A percentile compares a stretch with the other conserved stretches of the same genome.
Conservation (phyloP, 2,329 filamentous ascomycete species). For the Gliomastix tumulicola region DNA sequence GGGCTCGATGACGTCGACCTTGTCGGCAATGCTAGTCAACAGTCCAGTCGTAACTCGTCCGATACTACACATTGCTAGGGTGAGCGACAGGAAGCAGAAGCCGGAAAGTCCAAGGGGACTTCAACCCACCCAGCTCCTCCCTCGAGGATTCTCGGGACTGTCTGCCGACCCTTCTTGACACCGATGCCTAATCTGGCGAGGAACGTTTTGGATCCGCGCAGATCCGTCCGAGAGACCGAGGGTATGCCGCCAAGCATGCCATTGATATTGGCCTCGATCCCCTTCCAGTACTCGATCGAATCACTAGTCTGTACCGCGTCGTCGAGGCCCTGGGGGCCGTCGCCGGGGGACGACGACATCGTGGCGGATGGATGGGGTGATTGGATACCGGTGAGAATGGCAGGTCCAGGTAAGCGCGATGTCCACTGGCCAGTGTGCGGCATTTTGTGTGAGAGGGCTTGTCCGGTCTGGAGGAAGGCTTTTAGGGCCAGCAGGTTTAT, state of each 20-base stretch:
- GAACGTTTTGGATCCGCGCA: constrained; percentile 64
- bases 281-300: constrained; percentile 42
- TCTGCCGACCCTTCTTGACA: constrained; percentile 21
- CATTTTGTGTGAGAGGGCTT: no score
- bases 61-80: constrained; percentile 51
- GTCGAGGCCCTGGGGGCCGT: no score
- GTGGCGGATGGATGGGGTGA: no score
- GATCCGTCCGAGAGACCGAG: constrained; percentile 53
- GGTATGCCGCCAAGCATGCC: constrained; percentile 73
- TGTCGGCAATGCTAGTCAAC: constrained; percentile 60
- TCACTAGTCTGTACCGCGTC: no score
- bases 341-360: no score
- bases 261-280: constrained; percentile 38
- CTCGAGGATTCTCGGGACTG: constrained; percentile 21
- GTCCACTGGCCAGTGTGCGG: no score
- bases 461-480: no score
- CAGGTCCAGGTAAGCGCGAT: no score
- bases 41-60: constrained; percentile 76
- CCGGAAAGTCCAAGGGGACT: no score
- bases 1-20: constrained; percentile 81
- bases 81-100: no score
- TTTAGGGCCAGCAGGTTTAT: no score
- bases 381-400: no score
- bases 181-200: constrained; percentile 54
- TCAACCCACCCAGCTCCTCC: constrained; percentile 29